Evolutionary conservation across 2,329 filamentous ascomycete genomes (phyloP).

Genomic region (Ceratocystis huliohia): DNA sequence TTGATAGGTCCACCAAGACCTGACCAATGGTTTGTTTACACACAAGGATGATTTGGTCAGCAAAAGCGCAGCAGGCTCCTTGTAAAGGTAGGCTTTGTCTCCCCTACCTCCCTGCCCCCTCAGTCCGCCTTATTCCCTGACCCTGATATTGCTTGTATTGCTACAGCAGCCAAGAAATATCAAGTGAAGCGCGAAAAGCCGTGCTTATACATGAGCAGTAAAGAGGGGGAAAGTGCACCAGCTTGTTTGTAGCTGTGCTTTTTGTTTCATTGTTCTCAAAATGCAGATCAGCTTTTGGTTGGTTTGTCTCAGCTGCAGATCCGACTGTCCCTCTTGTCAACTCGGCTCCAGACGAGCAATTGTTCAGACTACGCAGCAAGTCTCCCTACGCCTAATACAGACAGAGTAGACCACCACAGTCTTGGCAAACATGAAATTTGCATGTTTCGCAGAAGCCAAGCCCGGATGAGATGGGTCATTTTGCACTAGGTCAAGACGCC

Average conservation of each 20-base stretch:
- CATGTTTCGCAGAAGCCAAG: background rate
- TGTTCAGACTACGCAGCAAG: constrained; percentile 1
- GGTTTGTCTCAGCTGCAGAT: background rate
- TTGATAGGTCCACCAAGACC: background rate
- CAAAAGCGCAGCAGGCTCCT: background rate
- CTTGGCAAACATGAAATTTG: background rate
- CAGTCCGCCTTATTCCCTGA: background rate
- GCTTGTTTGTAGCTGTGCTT: too few species aligned
- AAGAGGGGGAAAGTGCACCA: too few species aligned
- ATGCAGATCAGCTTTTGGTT: background rate
- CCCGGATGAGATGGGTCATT: background rate
- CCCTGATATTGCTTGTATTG: background rate
- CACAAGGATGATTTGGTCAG: background rate
- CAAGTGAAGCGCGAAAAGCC: background rate
- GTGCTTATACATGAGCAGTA: too few species aligned
- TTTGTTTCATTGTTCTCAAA: too few species aligned
- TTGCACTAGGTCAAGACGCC: background rate
- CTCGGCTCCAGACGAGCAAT: background rate
- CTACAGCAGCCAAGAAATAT: background rate
- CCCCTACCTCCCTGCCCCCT: background rate
- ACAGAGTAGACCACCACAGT: background rate
- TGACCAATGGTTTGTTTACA: background rate
- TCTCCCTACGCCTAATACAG: background rate
- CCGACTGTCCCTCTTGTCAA: background rate
- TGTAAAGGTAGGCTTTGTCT: background rate